Evolutionary conservation across 164 flowering plant species (phyloP).

Genomic region (Dillenia turbinata): DNA sequence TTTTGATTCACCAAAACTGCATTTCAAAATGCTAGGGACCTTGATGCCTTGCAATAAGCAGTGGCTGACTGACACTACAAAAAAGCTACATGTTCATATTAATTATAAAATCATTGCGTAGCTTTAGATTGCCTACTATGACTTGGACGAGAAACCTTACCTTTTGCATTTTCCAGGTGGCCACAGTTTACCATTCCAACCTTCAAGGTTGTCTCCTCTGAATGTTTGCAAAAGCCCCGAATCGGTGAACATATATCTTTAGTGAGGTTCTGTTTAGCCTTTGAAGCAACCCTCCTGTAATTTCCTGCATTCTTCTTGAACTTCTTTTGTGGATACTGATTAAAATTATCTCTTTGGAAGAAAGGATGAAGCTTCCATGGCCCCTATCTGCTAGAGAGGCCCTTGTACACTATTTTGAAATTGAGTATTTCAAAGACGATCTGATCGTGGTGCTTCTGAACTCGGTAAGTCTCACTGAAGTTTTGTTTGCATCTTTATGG

Average conservation of each 20-base stretch:
- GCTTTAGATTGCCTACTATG: not conserved
- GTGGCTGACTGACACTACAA: not conserved
- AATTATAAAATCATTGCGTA: not conserved
- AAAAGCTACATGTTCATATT: not conserved
- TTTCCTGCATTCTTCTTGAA: not conserved
- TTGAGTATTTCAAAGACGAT: conserved; percentile 75
- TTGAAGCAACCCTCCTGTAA: not conserved
- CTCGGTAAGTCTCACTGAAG: conserved; percentile 45
- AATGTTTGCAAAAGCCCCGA: conserved; percentile 58
- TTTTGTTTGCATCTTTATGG: not conserved
- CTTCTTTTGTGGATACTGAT: conserved; percentile 25
- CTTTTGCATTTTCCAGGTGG: conserved; percentile 54
- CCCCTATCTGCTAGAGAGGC: conserved; percentile 85
- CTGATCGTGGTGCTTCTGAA: conserved; percentile 64
- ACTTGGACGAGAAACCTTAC: not conserved
- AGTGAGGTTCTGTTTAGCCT: conserved; percentile 60
- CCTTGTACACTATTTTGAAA: conserved; percentile 57
- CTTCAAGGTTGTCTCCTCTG: conserved; percentile 51
- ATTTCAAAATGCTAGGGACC: too few species aligned
- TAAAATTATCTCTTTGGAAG: conserved; percentile 52
- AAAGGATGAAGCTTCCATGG: conserved; percentile 95
- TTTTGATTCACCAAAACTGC: not conserved
- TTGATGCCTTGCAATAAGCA: too few species aligned
- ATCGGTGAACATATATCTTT: conserved; percentile 73
- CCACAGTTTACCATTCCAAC: conserved; percentile 72